Conservation (phyloP, 2,329 filamentous ascomycete species). For the Grosmannia clavigera region DNA sequence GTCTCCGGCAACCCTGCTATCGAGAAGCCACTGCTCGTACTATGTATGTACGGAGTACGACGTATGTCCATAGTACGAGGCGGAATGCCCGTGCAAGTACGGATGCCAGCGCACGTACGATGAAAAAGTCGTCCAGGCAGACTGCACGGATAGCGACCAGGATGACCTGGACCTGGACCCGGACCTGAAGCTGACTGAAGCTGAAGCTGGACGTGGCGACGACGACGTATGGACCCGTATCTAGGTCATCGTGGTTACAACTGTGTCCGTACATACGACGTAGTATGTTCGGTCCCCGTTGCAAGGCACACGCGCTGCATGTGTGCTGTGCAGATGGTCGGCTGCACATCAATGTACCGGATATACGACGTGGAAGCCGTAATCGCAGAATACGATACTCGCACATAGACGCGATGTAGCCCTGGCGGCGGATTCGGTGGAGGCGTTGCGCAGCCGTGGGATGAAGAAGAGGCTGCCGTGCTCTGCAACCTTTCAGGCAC, state of each 20-base stretch:
- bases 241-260: neutral
- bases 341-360: neutral
- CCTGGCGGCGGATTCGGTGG: neutral
- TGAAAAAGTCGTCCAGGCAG: too few species aligned
- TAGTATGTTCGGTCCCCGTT: too few species aligned
- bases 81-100: too few species aligned
- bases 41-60: neutral
- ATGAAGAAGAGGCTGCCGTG: neutral
- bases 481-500: neutral
- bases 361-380: neutral
- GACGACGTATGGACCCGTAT: too few species aligned
- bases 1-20: too few species aligned
- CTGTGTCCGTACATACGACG: neutral
- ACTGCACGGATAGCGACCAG: too few species aligned
- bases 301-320: too few species aligned
- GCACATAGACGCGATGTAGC: neutral
- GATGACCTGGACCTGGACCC: too few species aligned
- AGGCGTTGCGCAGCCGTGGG: neutral
- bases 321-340: neutral
- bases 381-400: neutral
- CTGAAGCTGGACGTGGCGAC: too few species aligned
- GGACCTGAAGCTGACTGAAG: too few species aligned
- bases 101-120: too few species aligned
- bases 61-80: too few species aligned
- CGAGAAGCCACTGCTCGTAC: neutral